Evolutionary conservation across 2,329 filamentous ascomycete genomes (phyloP).

Genomic region (Beauveria sp.): DNA sequence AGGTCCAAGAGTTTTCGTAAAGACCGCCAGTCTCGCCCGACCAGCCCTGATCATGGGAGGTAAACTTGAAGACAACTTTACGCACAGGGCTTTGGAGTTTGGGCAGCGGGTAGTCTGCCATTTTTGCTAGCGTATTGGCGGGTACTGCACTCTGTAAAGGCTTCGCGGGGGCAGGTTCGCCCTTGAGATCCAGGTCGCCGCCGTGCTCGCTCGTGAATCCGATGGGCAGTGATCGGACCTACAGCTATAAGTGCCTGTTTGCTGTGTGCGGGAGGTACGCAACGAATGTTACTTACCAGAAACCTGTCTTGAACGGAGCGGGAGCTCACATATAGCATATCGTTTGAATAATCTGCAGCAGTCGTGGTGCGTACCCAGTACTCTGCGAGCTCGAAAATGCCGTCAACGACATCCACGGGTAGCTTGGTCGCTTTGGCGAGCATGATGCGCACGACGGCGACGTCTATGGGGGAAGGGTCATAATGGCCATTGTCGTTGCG

Average conservation of each 20-base stretch:
- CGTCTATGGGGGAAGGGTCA: constrained; percentile 38
- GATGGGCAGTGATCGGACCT: constrained; percentile 32
- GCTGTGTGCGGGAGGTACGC: neutral
- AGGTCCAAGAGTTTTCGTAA: constrained; percentile 47
- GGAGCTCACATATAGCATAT: constrained; percentile 5
- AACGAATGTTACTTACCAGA: constrained; percentile 20
- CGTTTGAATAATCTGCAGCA: constrained; percentile 22
- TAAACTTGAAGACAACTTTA: constrained; percentile 54
- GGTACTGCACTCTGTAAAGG: constrained; percentile 19
- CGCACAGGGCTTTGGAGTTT: constrained; percentile 42
- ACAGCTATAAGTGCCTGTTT: neutral
- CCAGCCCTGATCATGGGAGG: constrained; percentile 53
- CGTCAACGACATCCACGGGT: constrained; percentile 48
- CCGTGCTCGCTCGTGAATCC: constrained; percentile 25
- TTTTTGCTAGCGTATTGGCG: constrained; percentile 21
- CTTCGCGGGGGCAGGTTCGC: neutral
- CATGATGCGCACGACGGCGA: constrained; percentile 40
- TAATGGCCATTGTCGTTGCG: constrained; percentile 13
- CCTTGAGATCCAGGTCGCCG: constrained; percentile 5
- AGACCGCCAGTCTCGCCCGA: constrained; percentile 27
- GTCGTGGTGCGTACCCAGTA: constrained; percentile 50
- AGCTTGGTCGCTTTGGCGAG: constrained; percentile 36
- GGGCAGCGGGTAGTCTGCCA: constrained; percentile 33
- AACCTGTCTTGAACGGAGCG: constrained; percentile 20
- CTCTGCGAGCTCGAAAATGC: constrained; percentile 51